These are phyloP conservation scores for Paulownia fortunei DNA, from an alignment of 257 asterid genomes.

Conservation along the genomic window DNA sequence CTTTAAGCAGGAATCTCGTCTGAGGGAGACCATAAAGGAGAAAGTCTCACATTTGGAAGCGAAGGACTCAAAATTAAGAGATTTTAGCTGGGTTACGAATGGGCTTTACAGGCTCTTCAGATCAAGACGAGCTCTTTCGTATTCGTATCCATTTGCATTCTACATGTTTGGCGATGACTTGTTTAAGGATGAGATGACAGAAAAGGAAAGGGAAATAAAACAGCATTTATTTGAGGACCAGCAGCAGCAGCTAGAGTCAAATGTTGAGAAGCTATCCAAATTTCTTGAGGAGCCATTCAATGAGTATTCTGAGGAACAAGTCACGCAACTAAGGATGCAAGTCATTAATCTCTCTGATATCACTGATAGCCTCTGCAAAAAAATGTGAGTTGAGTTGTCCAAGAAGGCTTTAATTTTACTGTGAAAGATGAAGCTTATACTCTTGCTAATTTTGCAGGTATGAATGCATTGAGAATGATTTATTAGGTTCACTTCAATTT, in stretches of 20 bases:
- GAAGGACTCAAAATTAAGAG: constrained; percentile 64
- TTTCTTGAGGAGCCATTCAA: constrained; percentile 86
- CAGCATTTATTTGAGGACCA: constrained; percentile 95
- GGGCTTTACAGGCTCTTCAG: constrained; percentile 90
- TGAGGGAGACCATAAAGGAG: constrained; percentile 66
- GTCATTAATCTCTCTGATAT: constrained; percentile 73
- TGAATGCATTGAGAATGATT: constrained; percentile 82
- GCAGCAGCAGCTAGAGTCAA: constrained; percentile 96
- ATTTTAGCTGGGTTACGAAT: constrained; percentile 85
- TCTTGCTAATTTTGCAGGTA: constrained; percentile 62
- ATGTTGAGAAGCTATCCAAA: constrained; percentile 86
- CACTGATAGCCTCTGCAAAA: constrained; percentile 77
- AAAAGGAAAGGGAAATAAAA: constrained; percentile 70
- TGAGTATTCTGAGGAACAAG: constrained; percentile 50
- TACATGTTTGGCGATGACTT: constrained; percentile 94
- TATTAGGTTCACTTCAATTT: constrained; percentile 75
- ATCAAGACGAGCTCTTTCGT: constrained; percentile 84
- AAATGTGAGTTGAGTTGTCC: constrained; percentile 58
- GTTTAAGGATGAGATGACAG: constrained; percentile 83
- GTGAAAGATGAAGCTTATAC: constrained; percentile 30
- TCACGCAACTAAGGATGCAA: constrained; percentile 79
- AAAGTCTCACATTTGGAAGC: constrained; percentile 73
- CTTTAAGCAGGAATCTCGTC: constrained; percentile 71
- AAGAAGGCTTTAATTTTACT: not conserved
- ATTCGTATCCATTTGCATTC: constrained; percentile 94